Base-by-base conservation (phyloP, 495 filamentous ascomycete species). In the Penicillium macrosclerotiorum region DNA sequence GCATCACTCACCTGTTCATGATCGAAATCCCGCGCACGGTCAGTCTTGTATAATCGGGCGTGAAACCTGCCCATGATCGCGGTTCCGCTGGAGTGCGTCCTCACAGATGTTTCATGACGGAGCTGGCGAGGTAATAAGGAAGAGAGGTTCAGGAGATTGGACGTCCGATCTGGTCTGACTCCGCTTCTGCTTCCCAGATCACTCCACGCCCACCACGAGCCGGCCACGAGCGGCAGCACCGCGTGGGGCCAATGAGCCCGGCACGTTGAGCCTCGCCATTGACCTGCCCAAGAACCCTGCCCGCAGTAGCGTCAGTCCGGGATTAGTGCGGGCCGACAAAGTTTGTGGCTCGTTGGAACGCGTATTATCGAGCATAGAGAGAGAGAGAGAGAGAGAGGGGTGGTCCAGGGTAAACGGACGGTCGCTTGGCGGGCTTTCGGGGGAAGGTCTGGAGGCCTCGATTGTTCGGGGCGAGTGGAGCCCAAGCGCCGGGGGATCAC, bases 1-100 rank as follows among this genome's bases (percentile, higher is more conserved):
- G n/a, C n/a, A n/a, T n/a, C n/a, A n/a, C 44, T 13, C 48, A 74
- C 71, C 60, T 72, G 67, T 54, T 75, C 72, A 61, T 75, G 72
- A 42, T 73, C 72, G 36, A 75, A 75, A 32, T 75, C 72, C 47
- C 69, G 60, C 41, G 72, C 72, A 33, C 72, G 71, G 45, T 75
- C 72, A 49, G 72, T 75, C 40, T 73, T 73, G 40, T 75, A 75
- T 43, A 73, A 54, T 51, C 67, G 50, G 22, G 57, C 52, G 39
- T 68, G 67, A 42, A 72, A 65, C 44, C 60, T 68, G 37, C 60
- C 57, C 69, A 74, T 71, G 20, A 2, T 55, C 37, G 46, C 33
- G n/a, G n/a, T n/a, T 40, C 14, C 3, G 14, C 22, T 8, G 24
- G 18, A 32, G 35, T 38, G 11, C 24, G 14, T 6, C 17, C 22